Conservation (phyloP, 2,329 filamentous ascomycete species). For the Diaporthe helianthi region DNA sequence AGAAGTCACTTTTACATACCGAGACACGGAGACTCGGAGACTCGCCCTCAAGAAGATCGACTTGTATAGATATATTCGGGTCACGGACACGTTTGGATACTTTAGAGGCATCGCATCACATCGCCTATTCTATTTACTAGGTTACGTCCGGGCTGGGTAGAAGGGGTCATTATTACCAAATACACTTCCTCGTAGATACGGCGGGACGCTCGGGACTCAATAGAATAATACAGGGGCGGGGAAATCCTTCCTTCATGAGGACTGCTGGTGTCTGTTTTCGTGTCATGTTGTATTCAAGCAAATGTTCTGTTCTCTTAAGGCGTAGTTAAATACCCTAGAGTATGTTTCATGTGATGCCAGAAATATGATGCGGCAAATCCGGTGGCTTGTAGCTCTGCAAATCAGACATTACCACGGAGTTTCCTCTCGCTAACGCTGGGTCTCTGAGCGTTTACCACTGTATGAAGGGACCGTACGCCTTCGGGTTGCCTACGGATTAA, state of each 20-base stretch:
- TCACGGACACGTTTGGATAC: neutral
- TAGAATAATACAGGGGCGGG: neutral
- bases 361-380: neutral
- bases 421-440: too few species aligned
- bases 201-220: neutral
- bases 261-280: neutral
- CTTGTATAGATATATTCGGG: neutral
- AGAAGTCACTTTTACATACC: too few species aligned
- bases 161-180: neutral
- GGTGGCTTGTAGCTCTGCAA: neutral
- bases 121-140: neutral
- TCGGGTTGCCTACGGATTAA: too few species aligned
- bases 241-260: neutral
- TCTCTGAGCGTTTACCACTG: too few species aligned
- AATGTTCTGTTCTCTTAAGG: neutral
- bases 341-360: neutral
- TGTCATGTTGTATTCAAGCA: neutral
- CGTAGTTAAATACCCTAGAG: too few species aligned
- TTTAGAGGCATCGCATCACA: neutral
- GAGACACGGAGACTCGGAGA: too few species aligned
- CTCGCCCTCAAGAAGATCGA: too few species aligned
- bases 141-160: neutral
- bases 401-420: too few species aligned
- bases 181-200: neutral
- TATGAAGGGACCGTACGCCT: too few species aligned